Base-by-base conservation (phyloP, 108 stramenopile species). In the Nitzschia sp. region DNA sequence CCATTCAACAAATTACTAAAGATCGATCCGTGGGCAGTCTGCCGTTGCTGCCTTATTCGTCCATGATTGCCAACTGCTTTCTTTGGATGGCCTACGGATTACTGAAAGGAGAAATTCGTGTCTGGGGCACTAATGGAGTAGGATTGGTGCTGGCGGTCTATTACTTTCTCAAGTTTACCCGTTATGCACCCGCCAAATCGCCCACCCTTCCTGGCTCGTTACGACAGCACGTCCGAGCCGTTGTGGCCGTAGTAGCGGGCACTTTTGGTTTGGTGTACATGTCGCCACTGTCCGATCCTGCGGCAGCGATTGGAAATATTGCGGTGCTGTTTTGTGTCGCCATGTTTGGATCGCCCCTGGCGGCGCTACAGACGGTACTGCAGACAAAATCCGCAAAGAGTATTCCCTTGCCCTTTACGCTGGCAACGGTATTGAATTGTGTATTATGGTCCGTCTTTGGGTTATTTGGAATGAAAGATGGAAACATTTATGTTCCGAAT, bases 401-500 rank as follows among this genome's bases (percentile, higher is more conserved):
- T 27, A 90, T 94, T 36, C 90, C 93, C 17, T 72, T 94, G n/a
- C 93, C 93, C 23, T 90, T 92, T 42, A 88, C 93, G 19, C 9
- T 94, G 24, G 90, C 93, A 23, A 83, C 82, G 11, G 49, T 80
- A 2, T 28, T 89, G 24, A 94, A 92, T 72, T 91, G 93, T 63
- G 60, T 78, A 11, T 66, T 79, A 13, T 94, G 93, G 93, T 77
- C 75, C 27, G 72, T 85, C 3, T 58, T 73, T 29, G 93, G 93
- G 21, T 49, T 74, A 26, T 86, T 82, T 33, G 74, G 76, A n/a
- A 85, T 89, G 77, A 46, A 82, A 19, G 93, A 94, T 74, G 78
- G 81, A 51, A 90, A 89, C 54, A 82, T 94, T 15, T 90, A 85
- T 62, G 72, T 90, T 49, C 90, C 93, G 0, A 92, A 88, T 59